Conservation (phyloP, 2,329 filamentous ascomycete genomes). For the Claviceps maximensis region DNA sequence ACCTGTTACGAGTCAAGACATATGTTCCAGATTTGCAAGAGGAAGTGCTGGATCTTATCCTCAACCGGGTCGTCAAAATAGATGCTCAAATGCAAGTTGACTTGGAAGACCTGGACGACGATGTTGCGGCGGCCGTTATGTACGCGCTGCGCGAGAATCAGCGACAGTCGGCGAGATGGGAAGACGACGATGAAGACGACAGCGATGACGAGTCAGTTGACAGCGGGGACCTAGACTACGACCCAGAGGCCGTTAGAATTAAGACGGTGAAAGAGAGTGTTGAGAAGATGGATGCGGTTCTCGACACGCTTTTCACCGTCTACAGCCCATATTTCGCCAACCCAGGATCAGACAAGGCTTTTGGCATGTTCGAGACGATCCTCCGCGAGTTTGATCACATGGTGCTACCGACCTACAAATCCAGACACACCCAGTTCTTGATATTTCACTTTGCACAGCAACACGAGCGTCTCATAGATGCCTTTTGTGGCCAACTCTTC, state of each 20-base stretch:
- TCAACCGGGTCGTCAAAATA: slow-evolving; percentile 79
- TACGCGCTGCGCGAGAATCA: slow-evolving; percentile 27
- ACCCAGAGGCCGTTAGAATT: slow-evolving; percentile 49
- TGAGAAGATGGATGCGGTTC: slow-evolving; percentile 79
- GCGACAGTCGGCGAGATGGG: slow-evolving; percentile 19
- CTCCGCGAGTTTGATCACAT: slow-evolving; percentile 76
- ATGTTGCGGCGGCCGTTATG: slow-evolving; percentile 62
- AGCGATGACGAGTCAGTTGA: slow-evolving; percentile 60
- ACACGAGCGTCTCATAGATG: slow-evolving; percentile 63
- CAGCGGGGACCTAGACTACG: slow-evolving; percentile 55
- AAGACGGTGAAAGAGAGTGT: slow-evolving; percentile 69
- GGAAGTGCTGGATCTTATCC: slow-evolving; percentile 71
- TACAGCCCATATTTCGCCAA: slow-evolving; percentile 62
- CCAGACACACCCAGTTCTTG: slow-evolving; percentile 87
- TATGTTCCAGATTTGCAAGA: slow-evolving; percentile 68
- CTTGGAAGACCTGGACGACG: slow-evolving; percentile 83
- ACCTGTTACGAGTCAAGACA: slow-evolving; percentile 62
- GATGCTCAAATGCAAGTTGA: slow-evolving; percentile 93
- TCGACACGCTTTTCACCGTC: slow-evolving; percentile 76
- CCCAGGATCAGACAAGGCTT: slow-evolving; percentile 53
- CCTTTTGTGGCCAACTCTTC: slow-evolving; percentile 64
- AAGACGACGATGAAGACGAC: slow-evolving; percentile 42
- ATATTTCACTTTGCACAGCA: slow-evolving; percentile 90
- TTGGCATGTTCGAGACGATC: slow-evolving; percentile 64
- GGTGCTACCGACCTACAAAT: slow-evolving; percentile 82